Evolutionary conservation across 805 yeast species (phyloP).

Genomic region (Ogataea pini): DNA sequence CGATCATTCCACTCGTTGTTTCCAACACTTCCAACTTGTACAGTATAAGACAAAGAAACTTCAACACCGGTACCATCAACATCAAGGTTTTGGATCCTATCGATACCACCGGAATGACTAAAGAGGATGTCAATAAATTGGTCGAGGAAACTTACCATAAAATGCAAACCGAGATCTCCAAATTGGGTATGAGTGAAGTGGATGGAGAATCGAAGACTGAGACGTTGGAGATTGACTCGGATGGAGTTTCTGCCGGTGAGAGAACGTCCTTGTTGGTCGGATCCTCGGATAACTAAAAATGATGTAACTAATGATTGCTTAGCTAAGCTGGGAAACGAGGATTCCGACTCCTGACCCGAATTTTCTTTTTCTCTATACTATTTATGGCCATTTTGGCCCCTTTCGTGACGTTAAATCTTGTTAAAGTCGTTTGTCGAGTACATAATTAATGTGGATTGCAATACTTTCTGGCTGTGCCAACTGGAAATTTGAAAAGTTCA

Average conservation of each 20-base stretch:
- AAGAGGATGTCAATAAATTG: slow-evolving; percentile 69
- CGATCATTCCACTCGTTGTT: slow-evolving; percentile 85
- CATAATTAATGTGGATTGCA: background rate
- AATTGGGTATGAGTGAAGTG: slow-evolving; percentile 45
- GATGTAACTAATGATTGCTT: background rate
- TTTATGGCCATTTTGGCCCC: background rate
- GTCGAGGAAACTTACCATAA: slow-evolving; percentile 52
- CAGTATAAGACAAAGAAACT: slow-evolving; percentile 59
- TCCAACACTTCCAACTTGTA: slow-evolving; percentile 80
- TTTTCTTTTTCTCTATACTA: background rate
- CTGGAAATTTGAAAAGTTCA: background rate
- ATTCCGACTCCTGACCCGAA: background rate
- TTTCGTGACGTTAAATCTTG: no score
- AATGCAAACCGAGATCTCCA: slow-evolving; percentile 51
- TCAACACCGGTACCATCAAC: slow-evolving; percentile 73
- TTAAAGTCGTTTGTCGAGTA: background rate
- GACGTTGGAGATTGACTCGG: background rate
- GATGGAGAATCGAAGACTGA: slow-evolving; percentile 7
- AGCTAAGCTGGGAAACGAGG: background rate
- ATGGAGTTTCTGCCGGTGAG: slow-evolving; percentile 6
- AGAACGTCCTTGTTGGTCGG: slow-evolving; percentile 6
- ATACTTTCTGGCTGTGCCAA: background rate
- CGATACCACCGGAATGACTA: slow-evolving; percentile 64
- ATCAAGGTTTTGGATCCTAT: slow-evolving; percentile 84
- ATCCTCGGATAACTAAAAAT: background rate